Conservation (phyloP, 495 filamentous ascomycete species). For the Neurospora sp. region DNA sequence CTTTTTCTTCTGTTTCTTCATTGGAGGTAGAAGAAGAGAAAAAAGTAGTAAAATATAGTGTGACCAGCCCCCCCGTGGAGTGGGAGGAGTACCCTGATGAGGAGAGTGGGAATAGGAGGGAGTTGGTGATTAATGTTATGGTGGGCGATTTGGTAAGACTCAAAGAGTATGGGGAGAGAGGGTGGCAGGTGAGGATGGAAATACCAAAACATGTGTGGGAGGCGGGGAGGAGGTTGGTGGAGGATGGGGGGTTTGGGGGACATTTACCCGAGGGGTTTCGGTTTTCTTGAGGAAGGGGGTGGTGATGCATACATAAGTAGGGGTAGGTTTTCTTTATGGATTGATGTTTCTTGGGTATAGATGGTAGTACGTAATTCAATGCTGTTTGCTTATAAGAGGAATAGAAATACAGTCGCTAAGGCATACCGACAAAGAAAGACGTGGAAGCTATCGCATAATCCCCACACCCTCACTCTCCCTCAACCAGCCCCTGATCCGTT, state of each 20-base stretch:
- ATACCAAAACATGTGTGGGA: slow-evolving; percentile 28
- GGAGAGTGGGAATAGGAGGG: slow-evolving; percentile 16
- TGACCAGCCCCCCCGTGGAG: slow-evolving; percentile 22
- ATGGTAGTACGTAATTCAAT: background rate
- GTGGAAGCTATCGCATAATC: background rate
- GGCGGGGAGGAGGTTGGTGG: slow-evolving; percentile 24
- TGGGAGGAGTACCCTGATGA: slow-evolving; percentile 26
- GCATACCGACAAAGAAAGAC: background rate
- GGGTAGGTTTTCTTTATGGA: background rate
- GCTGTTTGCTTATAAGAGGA: background rate
- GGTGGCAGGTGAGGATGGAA: slow-evolving; percentile 26
- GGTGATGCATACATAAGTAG: background rate
- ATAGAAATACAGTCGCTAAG: background rate
- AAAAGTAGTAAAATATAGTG: slow-evolving; percentile 11
- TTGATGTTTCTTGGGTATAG: background rate
- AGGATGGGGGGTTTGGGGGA: slow-evolving; percentile 14
- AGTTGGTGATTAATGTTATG: slow-evolving; percentile 27
- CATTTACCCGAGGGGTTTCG: slow-evolving; percentile 20
- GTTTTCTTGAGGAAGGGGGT: background rate
- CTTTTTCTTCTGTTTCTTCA: background rate
- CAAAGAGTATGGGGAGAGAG: slow-evolving; percentile 24
- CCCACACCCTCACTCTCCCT: background rate
- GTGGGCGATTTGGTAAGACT: slow-evolving; percentile 30
- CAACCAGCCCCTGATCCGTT: background rate
- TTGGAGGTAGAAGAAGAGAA: background rate